These are phyloP conservation scores for Digitaria exilis DNA, from an alignment of 202 grass and related monocot genomes.

Conservation along the genomic window DNA sequence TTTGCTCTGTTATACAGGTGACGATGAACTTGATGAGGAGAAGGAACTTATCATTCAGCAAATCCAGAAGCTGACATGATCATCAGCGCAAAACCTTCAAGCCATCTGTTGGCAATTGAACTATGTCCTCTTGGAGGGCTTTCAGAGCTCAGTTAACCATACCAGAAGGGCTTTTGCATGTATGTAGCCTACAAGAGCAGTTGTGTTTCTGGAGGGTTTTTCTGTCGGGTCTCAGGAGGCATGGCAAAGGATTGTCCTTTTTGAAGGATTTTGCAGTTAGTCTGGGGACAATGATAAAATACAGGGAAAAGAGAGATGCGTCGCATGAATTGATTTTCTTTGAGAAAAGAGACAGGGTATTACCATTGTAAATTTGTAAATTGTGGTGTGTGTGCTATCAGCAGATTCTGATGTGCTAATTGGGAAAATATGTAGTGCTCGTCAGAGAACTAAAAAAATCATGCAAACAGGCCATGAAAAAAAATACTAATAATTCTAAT, in stretches of 20 bases:
- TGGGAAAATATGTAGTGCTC: not conserved
- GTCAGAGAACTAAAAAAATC: not conserved
- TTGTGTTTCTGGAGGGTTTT: not conserved
- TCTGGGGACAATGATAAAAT: not conserved
- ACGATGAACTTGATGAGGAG: constrained; percentile 56
- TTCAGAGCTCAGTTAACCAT: not conserved
- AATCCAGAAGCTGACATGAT: constrained; percentile 48
- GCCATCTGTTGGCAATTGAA: not conserved
- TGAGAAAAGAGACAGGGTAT: not conserved
- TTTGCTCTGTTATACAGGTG: constrained; percentile 28
- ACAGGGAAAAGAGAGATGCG: not conserved
- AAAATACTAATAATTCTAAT: not conserved
- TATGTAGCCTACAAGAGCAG: not conserved
- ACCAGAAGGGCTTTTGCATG: not conserved
- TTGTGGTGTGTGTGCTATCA: not conserved
- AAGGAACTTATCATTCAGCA: constrained; percentile 48
- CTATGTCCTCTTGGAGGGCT: not conserved
- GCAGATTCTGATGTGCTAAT: not conserved
- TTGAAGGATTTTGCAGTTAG: not conserved
- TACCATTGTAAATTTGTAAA: not conserved
- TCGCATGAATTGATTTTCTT: not conserved
- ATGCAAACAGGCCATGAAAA: not conserved
- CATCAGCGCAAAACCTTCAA: constrained; percentile 12
- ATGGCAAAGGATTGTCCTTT: not conserved
- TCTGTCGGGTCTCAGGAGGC: not conserved